Evolutionary conservation across 805 yeast species (phyloP).

Genomic region (Candida tallmaniae): DNA sequence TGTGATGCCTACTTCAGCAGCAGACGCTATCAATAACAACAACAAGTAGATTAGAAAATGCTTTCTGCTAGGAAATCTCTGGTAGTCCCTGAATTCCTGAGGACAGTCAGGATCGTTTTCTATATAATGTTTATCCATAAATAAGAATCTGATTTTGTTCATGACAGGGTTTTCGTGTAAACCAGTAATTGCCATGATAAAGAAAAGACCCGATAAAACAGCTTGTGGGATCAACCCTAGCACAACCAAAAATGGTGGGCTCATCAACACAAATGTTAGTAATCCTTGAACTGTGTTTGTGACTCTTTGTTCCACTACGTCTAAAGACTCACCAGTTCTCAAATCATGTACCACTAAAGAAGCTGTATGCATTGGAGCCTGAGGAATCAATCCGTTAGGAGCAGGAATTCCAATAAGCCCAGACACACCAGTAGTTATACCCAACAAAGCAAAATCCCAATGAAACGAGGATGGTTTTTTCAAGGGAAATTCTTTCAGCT

Average conservation of each 20-base stretch:
- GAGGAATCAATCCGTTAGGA: slow-evolving; percentile 95
- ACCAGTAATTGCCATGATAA: slow-evolving; percentile 88
- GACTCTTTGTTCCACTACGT: slow-evolving; percentile 85
- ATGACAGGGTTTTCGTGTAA: slow-evolving; percentile 63
- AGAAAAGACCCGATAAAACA: slow-evolving; percentile 86
- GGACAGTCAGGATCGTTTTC: slow-evolving; percentile 34
- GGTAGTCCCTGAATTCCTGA: slow-evolving; percentile 27
- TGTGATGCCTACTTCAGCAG: slow-evolving; percentile 79
- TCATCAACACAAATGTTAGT: slow-evolving; percentile 80
- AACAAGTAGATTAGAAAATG: slow-evolving; percentile 53
- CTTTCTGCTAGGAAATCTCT: slow-evolving; percentile 27
- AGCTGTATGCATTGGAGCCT: slow-evolving; percentile 89
- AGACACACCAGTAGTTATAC: slow-evolving; percentile 80
- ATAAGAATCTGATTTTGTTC: slow-evolving; percentile 55
- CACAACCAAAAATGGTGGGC: slow-evolving; percentile 78
- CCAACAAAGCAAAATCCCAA: slow-evolving; percentile 83
- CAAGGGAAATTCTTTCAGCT: slow-evolving; percentile 73
- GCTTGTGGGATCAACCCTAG: slow-evolving; percentile 88
- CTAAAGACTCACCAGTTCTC: slow-evolving; percentile 30
- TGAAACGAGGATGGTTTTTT: slow-evolving; percentile 88
- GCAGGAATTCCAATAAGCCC: slow-evolving; percentile 92
- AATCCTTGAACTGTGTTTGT: slow-evolving; percentile 84
- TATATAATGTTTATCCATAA: slow-evolving; percentile 48
- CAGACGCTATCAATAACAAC: slow-evolving; percentile 64
- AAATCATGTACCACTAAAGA: slow-evolving; percentile 59